Conservation (phyloP, 306 rosid species). For the Cucurbita moschata region DNA sequence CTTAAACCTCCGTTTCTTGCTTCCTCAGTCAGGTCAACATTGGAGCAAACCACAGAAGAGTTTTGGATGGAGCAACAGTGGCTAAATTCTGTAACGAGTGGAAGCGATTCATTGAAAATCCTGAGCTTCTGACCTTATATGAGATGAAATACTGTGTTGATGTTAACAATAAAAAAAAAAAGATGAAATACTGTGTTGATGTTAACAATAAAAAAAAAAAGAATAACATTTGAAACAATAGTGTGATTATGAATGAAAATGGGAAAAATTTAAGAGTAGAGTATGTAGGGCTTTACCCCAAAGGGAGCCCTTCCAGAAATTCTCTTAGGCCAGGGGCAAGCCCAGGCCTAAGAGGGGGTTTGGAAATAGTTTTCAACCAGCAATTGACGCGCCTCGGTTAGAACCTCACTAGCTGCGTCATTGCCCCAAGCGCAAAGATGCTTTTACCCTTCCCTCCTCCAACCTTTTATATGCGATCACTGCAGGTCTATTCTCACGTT, state of each 20-base stretch:
- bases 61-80: slow-evolving; percentile 92
- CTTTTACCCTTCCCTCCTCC: rapidly evolving
- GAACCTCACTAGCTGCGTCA: slow-evolving; percentile 19
- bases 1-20: neutral
- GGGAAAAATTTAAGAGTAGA: no score
- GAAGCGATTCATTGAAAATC: slow-evolving; percentile 64
- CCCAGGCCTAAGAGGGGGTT: slow-evolving; percentile 17
- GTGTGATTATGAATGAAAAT: no score
- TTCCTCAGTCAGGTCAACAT: slow-evolving; percentile 70
- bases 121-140: slow-evolving; percentile 61
- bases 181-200: no score
- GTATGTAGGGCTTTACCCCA: slow-evolving; percentile 7
- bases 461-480: neutral
- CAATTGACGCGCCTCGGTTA: slow-evolving; percentile 19
- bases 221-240: no score
- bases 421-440: slow-evolving; percentile 19
- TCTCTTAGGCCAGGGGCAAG: slow-evolving; percentile 7
- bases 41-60: slow-evolving; percentile 98
- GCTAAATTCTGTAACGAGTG: slow-evolving; percentile 83
- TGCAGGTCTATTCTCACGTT: no score
- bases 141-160: slow-evolving; percentile 15
- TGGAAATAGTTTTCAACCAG: slow-evolving; percentile 19
- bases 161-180: no score
- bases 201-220: no score
- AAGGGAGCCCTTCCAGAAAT: slow-evolving; percentile 16